Conservation (phyloP, 192 early-diverging fungal genomes). For the Powellomyces hirtus region DNA sequence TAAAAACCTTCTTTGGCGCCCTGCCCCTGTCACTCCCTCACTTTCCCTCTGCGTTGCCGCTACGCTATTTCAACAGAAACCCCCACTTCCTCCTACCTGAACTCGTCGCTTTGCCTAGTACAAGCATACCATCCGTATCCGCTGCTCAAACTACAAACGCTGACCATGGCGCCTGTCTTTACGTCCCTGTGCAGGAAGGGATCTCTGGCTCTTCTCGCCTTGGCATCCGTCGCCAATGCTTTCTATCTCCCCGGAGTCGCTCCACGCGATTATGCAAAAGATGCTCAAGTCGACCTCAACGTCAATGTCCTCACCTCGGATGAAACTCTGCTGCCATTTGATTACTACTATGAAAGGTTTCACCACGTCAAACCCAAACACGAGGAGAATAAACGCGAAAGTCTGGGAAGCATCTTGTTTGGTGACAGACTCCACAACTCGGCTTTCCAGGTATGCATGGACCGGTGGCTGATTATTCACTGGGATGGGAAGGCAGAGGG, state of each 20-base stretch:
- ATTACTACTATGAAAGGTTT: conserved; percentile 85
- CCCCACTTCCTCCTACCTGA: too few relatives aligned
- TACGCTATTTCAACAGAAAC: too few relatives aligned
- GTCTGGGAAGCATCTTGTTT: conserved; percentile 90
- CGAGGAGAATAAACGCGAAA: conserved; percentile 64
- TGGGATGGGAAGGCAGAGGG: too few relatives aligned
- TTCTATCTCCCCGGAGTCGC: conserved; percentile 96
- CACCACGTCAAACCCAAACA: conserved; percentile 51
- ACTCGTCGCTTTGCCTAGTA: too few relatives aligned
- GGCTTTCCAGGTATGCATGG: conserved; percentile 62
- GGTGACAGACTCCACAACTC: conserved; percentile 90
- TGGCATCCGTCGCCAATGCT: conserved; percentile 27
- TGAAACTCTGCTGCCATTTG: conserved; percentile 66
- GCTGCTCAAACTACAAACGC: too few relatives aligned
- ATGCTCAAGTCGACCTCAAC: conserved; percentile 67
- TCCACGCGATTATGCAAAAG: conserved; percentile 75
- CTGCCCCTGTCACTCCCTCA: too few relatives aligned
- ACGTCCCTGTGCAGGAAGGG: too few relatives aligned
- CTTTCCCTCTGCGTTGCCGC: too few relatives aligned
- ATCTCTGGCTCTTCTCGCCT: background rate
- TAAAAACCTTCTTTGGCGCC: too few relatives aligned
- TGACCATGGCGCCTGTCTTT: too few relatives aligned
- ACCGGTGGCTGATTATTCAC: background rate
- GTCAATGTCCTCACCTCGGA: conserved; percentile 88
- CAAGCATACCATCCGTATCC: too few relatives aligned